Evolutionary conservation across 2,329 filamentous ascomycete genomes (phyloP).

Genomic region (Dactylellina drechsleri): DNA sequence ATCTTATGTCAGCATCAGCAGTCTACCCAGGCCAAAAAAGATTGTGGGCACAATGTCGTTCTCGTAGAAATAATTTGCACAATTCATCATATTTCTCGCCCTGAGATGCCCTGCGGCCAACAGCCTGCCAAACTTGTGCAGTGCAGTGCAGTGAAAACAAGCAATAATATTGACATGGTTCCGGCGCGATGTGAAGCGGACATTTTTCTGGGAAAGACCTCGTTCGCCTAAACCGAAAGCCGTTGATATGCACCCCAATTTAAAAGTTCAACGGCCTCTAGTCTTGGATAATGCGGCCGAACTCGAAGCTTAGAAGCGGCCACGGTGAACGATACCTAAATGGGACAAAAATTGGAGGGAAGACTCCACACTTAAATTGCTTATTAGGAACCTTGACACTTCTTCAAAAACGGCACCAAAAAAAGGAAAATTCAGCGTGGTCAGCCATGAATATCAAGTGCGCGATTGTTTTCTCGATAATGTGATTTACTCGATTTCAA

Average conservation of each 20-base stretch:
- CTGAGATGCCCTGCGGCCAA: constrained; percentile 17
- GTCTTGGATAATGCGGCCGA: constrained; percentile 22
- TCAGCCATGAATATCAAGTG: too few species aligned
- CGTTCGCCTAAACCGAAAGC: too few species aligned
- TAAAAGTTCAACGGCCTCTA: constrained; percentile 10
- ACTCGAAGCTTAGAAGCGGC: constrained; percentile 32
- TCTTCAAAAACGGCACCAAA: neutral
- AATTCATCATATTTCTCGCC: neutral
- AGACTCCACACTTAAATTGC: neutral
- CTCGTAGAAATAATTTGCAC: neutral
- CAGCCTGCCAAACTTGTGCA: neutral
- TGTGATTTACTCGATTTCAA: too few species aligned
- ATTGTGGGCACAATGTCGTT: constrained; percentile 14
- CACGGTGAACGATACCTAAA: constrained; percentile 42
- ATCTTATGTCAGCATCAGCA: constrained; percentile 18
- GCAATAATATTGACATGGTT: constrained; percentile 6
- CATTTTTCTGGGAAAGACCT: constrained; percentile 7
- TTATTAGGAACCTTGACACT: constrained; percentile 1
- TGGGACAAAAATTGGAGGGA: constrained; percentile 38
- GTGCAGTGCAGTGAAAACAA: constrained; percentile 11
- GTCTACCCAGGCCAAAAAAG: constrained; percentile 18
- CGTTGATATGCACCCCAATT: neutral
- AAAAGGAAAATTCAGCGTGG: too few species aligned
- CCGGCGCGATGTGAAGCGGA: constrained; percentile 39
- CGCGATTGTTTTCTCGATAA: too few species aligned